Evolutionary conservation across 495 filamentous ascomycete genomes (phyloP), one percentile per base, ranked within the genome.

Genomic region (Poronia punctata): DNA sequence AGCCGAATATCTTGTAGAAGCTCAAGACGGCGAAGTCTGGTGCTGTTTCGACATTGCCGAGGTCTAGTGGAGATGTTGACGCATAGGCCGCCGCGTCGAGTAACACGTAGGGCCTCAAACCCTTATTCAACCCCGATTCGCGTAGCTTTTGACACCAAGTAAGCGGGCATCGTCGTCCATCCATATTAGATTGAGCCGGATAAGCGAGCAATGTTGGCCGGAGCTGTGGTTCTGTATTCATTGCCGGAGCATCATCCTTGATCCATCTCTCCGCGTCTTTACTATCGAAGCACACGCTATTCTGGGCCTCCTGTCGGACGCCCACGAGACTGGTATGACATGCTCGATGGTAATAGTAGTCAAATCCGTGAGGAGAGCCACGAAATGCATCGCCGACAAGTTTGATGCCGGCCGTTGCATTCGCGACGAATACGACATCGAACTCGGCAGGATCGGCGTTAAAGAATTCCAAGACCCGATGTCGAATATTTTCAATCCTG

Each of bases 1-100:
- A 95, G 4, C 90, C 90, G 57, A 96, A 97, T 16, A 97, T 92
- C 61, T 97, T 97, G 61, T 95, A 93, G 51, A 97, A 88, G 66
- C 87, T 94, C 16, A 96, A 56, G 0, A 84, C 86, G 4, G 81
- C 86, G 47, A 95, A 96, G 51, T 97, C 90, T 0, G 90, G 87
- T 1, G 84, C 82, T 1, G 53, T 47, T 6, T 67, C 60, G 6
- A 66, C 52, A 48, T 82, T 59, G 36, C 78, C 71, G 16, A 97
- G 56, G 56, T 94, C 79, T 16, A 95, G 66, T 0, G 80, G 79
- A 5, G 83, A 70, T 2, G 88, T 94, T 7, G 86, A 80, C 3
- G 82, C 83, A 0, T 89, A 66, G 0, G 86, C 82, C 4, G 90
- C 88, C n/a, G 86, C 90, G 64, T 97, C 90, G n/a, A 95, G 72